A percentile compares a stretch with the other conserved stretches of the same genome.
phyloP scores from a whole-genome alignment of 2,329 filamentous ascomycete species.

The Chrysoporthe austroafricana region DNA sequence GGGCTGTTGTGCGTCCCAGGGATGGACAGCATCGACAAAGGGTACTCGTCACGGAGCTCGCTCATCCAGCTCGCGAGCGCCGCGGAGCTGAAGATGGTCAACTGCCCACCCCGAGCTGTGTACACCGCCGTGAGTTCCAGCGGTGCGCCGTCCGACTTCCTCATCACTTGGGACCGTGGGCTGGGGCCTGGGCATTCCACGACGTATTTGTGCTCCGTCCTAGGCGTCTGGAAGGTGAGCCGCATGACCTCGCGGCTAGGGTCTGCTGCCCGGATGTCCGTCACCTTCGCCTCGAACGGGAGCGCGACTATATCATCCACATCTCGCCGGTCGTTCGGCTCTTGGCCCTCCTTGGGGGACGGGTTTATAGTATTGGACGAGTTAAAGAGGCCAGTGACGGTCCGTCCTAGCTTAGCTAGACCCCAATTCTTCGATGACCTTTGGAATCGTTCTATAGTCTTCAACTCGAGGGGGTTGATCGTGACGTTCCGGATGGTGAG shows the following conservation, averaged over 20 bases:
- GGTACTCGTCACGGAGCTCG: constrained; percentile 69
- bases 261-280: constrained; percentile 64
- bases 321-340: constrained; percentile 52
- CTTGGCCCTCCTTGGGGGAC: constrained; percentile 37
- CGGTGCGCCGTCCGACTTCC: constrained; percentile 26
- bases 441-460: constrained; percentile 25
- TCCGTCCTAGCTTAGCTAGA: constrained; percentile 31
- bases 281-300: constrained; percentile 68
- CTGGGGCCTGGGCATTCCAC: constrained; percentile 72
- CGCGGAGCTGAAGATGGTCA: constrained; percentile 72
- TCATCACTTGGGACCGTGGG: constrained; percentile 48
- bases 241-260: constrained; percentile 68
- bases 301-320: constrained; percentile 62
- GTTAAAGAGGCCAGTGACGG: constrained; percentile 49
- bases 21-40: constrained; percentile 81
- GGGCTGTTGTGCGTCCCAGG: constrained; percentile 96
- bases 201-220: constrained; percentile 64
- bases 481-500: constrained; percentile 29
- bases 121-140: constrained; percentile 70
- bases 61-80: constrained; percentile 80
- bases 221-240: constrained; percentile 69
- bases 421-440: constrained; percentile 6
- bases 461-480: constrained; percentile 25
- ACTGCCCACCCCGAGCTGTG: constrained; percentile 56
- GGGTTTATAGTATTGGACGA: constrained; percentile 37